Base-by-base conservation (phyloP, 345 rosid genomes). In the Arabis alpina region DNA sequence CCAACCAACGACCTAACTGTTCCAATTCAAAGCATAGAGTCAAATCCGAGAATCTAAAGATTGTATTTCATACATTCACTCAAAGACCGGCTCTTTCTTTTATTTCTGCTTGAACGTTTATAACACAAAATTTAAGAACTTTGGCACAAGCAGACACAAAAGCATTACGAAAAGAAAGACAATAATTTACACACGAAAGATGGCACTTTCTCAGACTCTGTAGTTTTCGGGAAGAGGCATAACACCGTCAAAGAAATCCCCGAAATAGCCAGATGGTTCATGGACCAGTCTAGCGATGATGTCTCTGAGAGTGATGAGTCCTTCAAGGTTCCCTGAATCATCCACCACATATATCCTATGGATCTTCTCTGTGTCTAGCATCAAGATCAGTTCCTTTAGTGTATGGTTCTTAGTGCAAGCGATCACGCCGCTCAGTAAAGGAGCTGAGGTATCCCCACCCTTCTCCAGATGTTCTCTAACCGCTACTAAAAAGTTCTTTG, bases 251-350 rank as follows among this genome's bases (percentile, higher is more conserved):
- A 95, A 95, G 87, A 95, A 95, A 79, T 95, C 96, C 2, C 99
- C 99, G 44, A 95, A 95, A 74, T 95, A 94, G 63, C 96, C 96
- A n/a, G 69, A 89, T 12, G 99, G 99, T 71, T 94, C 98, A 10
- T 94, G 91, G 47, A 89, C 99, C 15, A 92, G 87, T 84, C 85
- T 91, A 9, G 96, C 82, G 55, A 94, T 89, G 50, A 94, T 90
- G 83, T 92, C 99, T 68, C 97, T 79, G 19, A 95, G 82, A 2
- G 98, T 95, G 75, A 95, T 85, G 43, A 88, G 92, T 8, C 99
- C 99, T 82, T 92, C 92, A 63, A 95, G 81, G 76, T 90, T 87
- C 62, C 93, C 98, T 1, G 77, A 79, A 58, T 84, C 86, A 57
- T 92, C 96, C 70, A 86, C 96, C 3, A 95, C 92, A 39, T 95